Percentiles rank a stretch among this genome's conserved stretches.
These are phyloP conservation scores for Erodium maritimum DNA, from an alignment of 345 rosid genomes.

Conservation along the genomic window DNA sequence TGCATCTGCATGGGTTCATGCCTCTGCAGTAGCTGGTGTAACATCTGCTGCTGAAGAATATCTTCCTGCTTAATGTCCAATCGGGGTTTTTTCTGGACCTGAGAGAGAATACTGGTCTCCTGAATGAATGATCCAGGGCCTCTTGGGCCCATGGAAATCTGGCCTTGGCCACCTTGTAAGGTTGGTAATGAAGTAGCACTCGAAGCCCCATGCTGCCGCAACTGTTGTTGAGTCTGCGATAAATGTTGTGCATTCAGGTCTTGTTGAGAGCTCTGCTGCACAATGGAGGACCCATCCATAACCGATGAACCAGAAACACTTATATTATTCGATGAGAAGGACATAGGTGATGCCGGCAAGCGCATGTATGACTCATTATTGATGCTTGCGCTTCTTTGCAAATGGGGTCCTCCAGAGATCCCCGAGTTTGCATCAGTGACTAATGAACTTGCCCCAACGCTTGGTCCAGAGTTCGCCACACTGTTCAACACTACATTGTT, in stretches of 20 bases:
- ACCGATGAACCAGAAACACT: slow-evolving; percentile 81
- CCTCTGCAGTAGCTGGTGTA: slow-evolving; percentile 76
- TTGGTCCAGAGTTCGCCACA: slow-evolving; percentile 79
- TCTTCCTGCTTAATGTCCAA: slow-evolving; percentile 86
- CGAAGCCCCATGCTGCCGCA: slow-evolving; percentile 50
- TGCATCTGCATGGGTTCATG: slow-evolving; percentile 71
- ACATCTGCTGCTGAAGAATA: slow-evolving; percentile 66
- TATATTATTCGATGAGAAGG: slow-evolving; percentile 84
- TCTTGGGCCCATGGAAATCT: slow-evolving; percentile 48
- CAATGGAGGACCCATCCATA: slow-evolving; percentile 73
- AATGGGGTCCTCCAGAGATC: slow-evolving; percentile 71
- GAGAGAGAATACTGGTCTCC: slow-evolving; percentile 55
- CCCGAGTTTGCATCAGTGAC: slow-evolving; percentile 96
- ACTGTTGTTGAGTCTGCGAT: slow-evolving; percentile 40
- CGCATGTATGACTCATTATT: slow-evolving; percentile 92
- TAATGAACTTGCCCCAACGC: slow-evolving; percentile 88
- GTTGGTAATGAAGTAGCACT: slow-evolving; percentile 61
- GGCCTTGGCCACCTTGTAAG: slow-evolving; percentile 49
- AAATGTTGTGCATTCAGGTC: slow-evolving; percentile 51
- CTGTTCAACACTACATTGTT: slow-evolving; percentile 70
- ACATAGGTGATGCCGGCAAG: slow-evolving; percentile 88
- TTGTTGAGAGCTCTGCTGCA: slow-evolving; percentile 53
- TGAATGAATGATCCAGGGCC: slow-evolving; percentile 59
- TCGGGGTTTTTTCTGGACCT: slow-evolving; percentile 68
- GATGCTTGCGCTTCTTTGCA: slow-evolving; percentile 94